phyloP scores from a whole-genome alignment of 169 alveolate species.

The Plasmodium ovale region DNA sequence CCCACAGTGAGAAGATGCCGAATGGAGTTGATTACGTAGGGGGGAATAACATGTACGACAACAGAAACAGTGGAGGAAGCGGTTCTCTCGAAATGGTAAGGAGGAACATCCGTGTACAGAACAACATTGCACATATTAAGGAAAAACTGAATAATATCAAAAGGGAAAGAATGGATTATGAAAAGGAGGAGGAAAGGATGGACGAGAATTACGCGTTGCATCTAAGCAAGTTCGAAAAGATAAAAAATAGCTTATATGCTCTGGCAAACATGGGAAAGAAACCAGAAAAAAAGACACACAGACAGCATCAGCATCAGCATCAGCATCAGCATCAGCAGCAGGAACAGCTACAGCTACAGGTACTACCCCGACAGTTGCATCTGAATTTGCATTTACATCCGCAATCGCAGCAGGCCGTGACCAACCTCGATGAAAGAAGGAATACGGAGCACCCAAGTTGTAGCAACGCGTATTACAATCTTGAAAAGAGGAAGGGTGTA shows the following conservation, averaged over 20 bases:
- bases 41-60: too few species aligned
- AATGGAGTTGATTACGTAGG: neutral
- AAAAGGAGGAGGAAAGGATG: conserved; percentile 30
- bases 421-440: neutral
- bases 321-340: neutral
- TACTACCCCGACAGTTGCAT: neutral
- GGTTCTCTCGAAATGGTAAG: neutral
- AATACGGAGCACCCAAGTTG: neutral
- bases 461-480: neutral
- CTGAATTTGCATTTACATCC: neutral
- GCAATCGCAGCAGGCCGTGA: neutral
- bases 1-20: neutral
- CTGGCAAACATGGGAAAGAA: neutral
- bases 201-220: conserved; percentile 17
- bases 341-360: neutral
- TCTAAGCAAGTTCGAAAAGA: conserved; percentile 19
- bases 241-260: conserved; percentile 13
- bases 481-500: neutral
- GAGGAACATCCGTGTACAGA: neutral
- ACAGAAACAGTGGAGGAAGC: neutral
- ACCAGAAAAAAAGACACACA: neutral
- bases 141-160: conserved; percentile 47
- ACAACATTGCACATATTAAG: conserved; percentile 1
- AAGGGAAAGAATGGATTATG: conserved; percentile 36
- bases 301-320: neutral